Base-by-base conservation (phyloP, 352 stramenopile genomes). In the Phytophthora litchii region DNA sequence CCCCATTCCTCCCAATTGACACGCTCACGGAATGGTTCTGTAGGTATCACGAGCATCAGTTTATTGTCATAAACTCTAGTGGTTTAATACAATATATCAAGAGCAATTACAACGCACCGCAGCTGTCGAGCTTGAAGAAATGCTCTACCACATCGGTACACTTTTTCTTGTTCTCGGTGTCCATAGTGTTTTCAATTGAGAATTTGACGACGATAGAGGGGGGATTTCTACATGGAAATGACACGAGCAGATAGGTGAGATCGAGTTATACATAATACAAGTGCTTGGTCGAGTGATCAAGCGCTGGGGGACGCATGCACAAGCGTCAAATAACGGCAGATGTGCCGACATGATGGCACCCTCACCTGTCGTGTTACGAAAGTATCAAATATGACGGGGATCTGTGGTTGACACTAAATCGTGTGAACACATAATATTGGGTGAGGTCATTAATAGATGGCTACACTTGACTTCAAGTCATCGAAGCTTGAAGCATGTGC, bases 1-100 rank as follows among this genome's bases (percentile, higher is more conserved):
- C 83, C 85, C 85, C 83, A 95, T 57, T 95, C 86, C 56, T 95
- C 86, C 86, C 86, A 95, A 70, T 95, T 95, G 50, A 95, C 86
- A 57, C 86, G 86, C 74, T 95, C 83, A 19, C 76, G 84, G 54
- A 95, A 95, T 1, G 86, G 77, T 55, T 93, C 86, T 92, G 49
- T n/a, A 51, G 29, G 10, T n/a, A 56, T 21, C 31, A 48, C 5
- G 11, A 57, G 27, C 4, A 12, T 56, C 12, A 62, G 21, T 3
- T 25, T 53, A 45, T 16, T 57, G 10, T 2, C 9, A 41, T 3
- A 37, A 45, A 37, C 5, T 23, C n/a, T n/a, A n/a, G n/a, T n/a
- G n/a, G n/a, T n/a, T 7, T 12, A 40, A 11, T 35, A 1, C 13
- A 17, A 29, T 42, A 37, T 45, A 12, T 31, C 16, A 49, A 19